Base-by-base conservation (phyloP, 2,329 filamentous ascomycete genomes). In the Sphaerulina musiva region DNA sequence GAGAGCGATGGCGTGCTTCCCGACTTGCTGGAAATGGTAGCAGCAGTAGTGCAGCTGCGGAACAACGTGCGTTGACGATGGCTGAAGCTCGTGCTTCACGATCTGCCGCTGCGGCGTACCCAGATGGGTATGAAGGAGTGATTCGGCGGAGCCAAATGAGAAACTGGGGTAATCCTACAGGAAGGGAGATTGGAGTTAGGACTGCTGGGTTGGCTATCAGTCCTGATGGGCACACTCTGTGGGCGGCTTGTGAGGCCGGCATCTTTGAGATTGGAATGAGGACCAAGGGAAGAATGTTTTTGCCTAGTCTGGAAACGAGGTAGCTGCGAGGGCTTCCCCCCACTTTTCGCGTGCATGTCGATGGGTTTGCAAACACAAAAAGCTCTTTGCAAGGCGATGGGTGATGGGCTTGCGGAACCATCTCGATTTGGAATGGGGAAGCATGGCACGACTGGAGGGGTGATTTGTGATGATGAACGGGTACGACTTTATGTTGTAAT, bases 251-350 rank as follows among this genome's bases (percentile, higher is more conserved):
- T 34, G 83, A 88, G 66, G 83, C 87, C 61, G 87, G 87, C 53
- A 85, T 91, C 51, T 88, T 88, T 64, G 85, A 90, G 70, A 82
- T 88, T 62, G 79, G 78, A 34, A 77, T 91, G 59, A 83, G 89
- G 66, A 63, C 83, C 14, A 75, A 80, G 46, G 76, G 73, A 53
- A 77, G 87, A 56, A 86, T 82, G 68, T 68, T 66, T 40, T 72
- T 70, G 57, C 70, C 72, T 4, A 70, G 71, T 34, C 64, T 75
- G 38, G 67, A 68, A 40, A 44, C 55, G 42, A 47, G 59, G 31
- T 66, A 56, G 20, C 10, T 11, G 20, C 11, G 12, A 17, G 20
- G 26, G 14, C n/a, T 26, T 34, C 36, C 26, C 20, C 36, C 26
- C 36, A 20, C 14, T 20, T 23, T 29, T 10, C 14, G 23, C 42